Base-by-base conservation (phyloP, 2,329 filamentous ascomycete genomes). In the Hypoxylon sp. region DNA sequence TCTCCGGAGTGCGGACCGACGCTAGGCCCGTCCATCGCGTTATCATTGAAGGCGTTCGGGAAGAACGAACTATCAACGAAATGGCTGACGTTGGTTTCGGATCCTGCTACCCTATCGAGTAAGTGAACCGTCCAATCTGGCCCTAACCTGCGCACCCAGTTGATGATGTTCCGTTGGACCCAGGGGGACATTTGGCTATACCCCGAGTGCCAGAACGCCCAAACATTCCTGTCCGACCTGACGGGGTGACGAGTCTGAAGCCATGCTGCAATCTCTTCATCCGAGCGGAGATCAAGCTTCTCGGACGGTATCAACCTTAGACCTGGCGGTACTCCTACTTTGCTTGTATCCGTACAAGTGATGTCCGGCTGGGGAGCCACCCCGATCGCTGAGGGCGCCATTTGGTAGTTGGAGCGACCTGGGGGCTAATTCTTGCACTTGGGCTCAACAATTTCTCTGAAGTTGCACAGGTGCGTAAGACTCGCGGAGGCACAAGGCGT, bases 1-100 rank as follows among this genome's bases (percentile, higher is more conserved):
- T 86, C 84, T 2, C 81, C 80, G 0, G 77, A 78, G 64, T 86
- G 83, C 0, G 76, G 77, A 1, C 79, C 82, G 0, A 76, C 73
- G 54, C 78, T 78, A 0, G 78, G 78, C 0, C 83, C 82, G 11
- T 78, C 75, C 80, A 84, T 84, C 0, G 75, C 79, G 30, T 76
- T 71, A 9, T 80, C 75, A 24, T 81, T 77, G 58, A 83, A 81
- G 0, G 79, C 71, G 12, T 80, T 77, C 0, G 82, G 77, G 36
- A 82, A 75, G 36, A 78, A 69, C 1, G 76, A 73, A 1, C 72
- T 53, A 5, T 77, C 65, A 3, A 81, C 65, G 61, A 75, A 83
- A 36, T 77, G 76, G 53, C 68, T 44, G 4, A 78, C 71, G 57
- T 80, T 75, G 26, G 76, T 80, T 12, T 73, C 71, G 1, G 80